Evolutionary conservation across 306 rosid species (phyloP), one percentile per base, ranked within the genome.

Genomic region (Hippophae gyantsensis): DNA sequence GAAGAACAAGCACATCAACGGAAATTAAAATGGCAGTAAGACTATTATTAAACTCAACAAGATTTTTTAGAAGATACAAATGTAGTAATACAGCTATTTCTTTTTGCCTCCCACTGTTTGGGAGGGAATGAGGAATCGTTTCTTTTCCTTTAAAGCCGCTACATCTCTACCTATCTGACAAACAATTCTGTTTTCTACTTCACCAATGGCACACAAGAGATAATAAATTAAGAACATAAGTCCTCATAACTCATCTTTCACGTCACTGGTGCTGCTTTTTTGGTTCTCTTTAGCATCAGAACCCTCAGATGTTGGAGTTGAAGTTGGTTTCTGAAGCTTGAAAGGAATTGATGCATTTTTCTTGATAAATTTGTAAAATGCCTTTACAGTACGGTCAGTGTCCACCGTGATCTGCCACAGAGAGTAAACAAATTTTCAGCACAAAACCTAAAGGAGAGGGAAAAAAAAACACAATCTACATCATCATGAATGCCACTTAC

Each of bases 291-390:
- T 75, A 49, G 71, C 79, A 66, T 71, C 86, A 49, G 83, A 52
- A 45, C 68, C 75, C 66, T 57, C 73, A 0, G 81, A 7, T 67
- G 77, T 78, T 12, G 90, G 59, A 55, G 83, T 9, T 55, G 85
- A 63, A 67, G 79, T 68, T 62, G 95, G 90, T 72, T 93, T 86
- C 79, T 88, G 79, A 71, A 93, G 90, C 87, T 88, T 93, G 81
- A 93, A 88, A n/a, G 97, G 97, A 73, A 93, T 80, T 42, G 99
- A 82, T 60, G 99, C 97, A 69, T 93, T 71, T 67, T 93, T 86
- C 78, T 86, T 93, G 54, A 93, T 70, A 78, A 93, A 93, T 69
- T 93, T 93, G 63, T 93, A 93, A 13, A 93, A 79, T n/a, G 97
- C 99, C 61, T 86, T 94, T 66, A 88, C 99, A 0, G 99, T 84